Base-by-base conservation (phyloP, 345 rosid genomes). In the Gossypium raimondii region DNA sequence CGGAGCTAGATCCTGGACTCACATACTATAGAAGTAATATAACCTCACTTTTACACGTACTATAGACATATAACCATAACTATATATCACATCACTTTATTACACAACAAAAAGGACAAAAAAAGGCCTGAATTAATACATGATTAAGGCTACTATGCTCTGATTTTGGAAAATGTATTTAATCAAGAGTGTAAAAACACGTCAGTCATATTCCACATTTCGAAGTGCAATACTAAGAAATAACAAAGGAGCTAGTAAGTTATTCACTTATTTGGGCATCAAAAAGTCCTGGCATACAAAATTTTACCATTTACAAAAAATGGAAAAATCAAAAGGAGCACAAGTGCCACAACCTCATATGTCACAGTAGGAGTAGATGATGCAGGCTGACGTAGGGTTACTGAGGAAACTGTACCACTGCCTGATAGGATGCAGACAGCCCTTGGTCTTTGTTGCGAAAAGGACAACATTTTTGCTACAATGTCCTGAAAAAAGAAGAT, bases 361-460 rank as follows among this genome's bases (percentile, higher is more conserved):
- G 91, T 88, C 52, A 84, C 70, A 65, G 86, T 75, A 63, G 89
- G 89, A 50, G 71, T 84, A 3, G 90, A 76, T 61, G 97, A 82
- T 75, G 93, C 92, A 4, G 99, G 92, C 81, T 89, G 92, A 38
- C 89, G 89, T 9, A 96, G 84, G 25, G 97, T 92, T 71, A 93
- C 97, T 62, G 89, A 87, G 59, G 99, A 93, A 74, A 90, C 88
- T 55, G 97, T 76, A 73, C 99, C 99, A 45, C 88, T 82, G 75
- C 97, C 99, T 45, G 99, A 92, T 87, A 96, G 84, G 82, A 96
- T 77, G 85, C 97, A 92, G 12, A 93, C 78, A 78, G 91, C 99
- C 77, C 99, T 89, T 44, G 97, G 92, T 82, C 99, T 86, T 75
- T 89, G 97, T 75, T 90, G 98, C 3, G 99, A 79, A 78, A 96